Percentiles rank a stretch among this genome's conserved stretches.
Conservation (phyloP, 2,329 filamentous ascomycete species). For the Pseudohalonectria lignicola region DNA sequence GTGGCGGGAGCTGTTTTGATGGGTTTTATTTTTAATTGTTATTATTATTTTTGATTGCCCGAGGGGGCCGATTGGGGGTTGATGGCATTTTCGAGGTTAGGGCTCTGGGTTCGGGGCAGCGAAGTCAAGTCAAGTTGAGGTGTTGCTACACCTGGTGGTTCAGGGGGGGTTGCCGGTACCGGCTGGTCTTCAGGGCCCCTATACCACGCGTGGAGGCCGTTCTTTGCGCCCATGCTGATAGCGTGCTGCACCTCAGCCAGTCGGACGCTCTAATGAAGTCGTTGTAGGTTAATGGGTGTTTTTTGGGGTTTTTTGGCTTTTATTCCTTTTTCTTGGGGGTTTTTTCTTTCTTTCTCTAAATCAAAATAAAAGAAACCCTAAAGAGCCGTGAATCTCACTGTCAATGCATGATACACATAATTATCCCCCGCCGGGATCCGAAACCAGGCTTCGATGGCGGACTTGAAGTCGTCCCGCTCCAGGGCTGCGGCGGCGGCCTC, state of each 20-base stretch:
- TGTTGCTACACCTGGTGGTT: no score
- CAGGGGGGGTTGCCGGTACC: no score
- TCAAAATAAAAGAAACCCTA: no score
- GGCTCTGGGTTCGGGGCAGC: no score
- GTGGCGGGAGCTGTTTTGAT: slow-evolving; percentile 26
- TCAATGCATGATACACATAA: slow-evolving; percentile 41
- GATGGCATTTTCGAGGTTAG: no score
- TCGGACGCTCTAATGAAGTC: slow-evolving; percentile 35
- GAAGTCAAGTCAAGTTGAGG: no score
- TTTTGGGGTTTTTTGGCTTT: no score
- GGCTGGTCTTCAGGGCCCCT: slow-evolving; percentile 21
- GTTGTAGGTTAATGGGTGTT: no score
- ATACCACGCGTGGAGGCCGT: slow-evolving; percentile 40
- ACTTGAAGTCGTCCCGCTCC: slow-evolving; percentile 26
- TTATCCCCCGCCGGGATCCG: slow-evolving; percentile 29
- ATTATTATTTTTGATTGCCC: no score
- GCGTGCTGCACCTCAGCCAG: slow-evolving; percentile 36
- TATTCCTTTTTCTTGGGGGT: no score
- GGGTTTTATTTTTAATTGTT: not conserved
- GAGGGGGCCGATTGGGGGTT: no score
- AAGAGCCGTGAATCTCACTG: slow-evolving; percentile 8
- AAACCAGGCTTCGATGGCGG: slow-evolving; percentile 32
- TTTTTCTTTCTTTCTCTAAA: no score
- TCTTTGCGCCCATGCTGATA: slow-evolving; percentile 28
- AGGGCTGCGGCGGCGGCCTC: slow-evolving; percentile 25